phyloP scores from a whole-genome alignment of 2,329 filamentous ascomycete genomes.

The Epichloe bromicola region DNA sequence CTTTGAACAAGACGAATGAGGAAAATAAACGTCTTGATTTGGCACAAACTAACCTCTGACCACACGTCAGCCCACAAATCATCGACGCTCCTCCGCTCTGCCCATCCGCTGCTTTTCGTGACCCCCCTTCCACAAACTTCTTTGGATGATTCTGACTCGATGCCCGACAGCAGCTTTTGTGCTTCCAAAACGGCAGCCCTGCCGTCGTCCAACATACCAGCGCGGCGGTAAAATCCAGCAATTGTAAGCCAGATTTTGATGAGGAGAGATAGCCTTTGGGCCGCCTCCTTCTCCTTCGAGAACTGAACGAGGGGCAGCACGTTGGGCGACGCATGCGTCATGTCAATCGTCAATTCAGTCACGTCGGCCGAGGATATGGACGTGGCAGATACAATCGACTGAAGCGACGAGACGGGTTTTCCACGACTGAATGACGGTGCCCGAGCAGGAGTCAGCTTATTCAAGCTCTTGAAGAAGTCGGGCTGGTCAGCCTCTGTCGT shows the following conservation, averaged over 20 bases:
- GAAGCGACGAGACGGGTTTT: slow-evolving; percentile 30
- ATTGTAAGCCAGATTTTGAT: slow-evolving; percentile 84
- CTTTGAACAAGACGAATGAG: neutral
- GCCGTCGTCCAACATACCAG: slow-evolving; percentile 67
- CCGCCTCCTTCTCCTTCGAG: slow-evolving; percentile 37
- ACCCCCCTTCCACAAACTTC: slow-evolving; percentile 50
- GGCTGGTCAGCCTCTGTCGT: slow-evolving; percentile 26
- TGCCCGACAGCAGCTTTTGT: slow-evolving; percentile 54
- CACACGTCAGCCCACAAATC: slow-evolving; percentile 76
- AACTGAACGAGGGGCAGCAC: slow-evolving; percentile 41
- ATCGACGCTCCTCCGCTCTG: slow-evolving; percentile 66
- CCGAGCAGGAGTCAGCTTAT: slow-evolving; percentile 24
- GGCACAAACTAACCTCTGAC: slow-evolving; percentile 50
- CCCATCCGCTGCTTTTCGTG: slow-evolving; percentile 59
- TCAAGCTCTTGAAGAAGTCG: slow-evolving; percentile 31
- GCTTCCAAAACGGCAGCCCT: slow-evolving; percentile 73
- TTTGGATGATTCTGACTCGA: slow-evolving; percentile 54
- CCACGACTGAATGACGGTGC: slow-evolving; percentile 30
- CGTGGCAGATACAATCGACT: slow-evolving; percentile 30
- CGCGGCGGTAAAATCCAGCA: slow-evolving; percentile 73
- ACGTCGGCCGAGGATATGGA: slow-evolving; percentile 25
- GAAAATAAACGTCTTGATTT: neutral
- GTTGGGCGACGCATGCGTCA: slow-evolving; percentile 30
- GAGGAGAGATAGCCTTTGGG: slow-evolving; percentile 41
- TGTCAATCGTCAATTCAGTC: slow-evolving; percentile 26